Evolutionary conservation across 345 rosid genomes (phyloP).

Genomic region (Eucalyptus regnans): DNA sequence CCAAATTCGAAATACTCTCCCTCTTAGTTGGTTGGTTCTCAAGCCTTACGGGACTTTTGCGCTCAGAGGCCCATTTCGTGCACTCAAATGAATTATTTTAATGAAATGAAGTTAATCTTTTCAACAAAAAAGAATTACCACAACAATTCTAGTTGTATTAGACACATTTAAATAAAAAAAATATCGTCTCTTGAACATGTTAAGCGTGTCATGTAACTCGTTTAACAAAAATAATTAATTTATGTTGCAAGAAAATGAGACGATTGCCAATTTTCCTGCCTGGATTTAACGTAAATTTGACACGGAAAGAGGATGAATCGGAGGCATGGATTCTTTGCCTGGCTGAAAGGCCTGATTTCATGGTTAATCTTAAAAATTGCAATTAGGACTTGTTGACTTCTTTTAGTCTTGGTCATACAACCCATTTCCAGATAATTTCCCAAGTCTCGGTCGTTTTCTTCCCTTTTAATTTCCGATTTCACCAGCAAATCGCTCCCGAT

Average conservation of each 20-base stretch:
- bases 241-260: background rate
- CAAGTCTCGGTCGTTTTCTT: background rate
- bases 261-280: background rate
- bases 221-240: background rate
- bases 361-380: background rate
- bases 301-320: background rate
- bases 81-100: background rate
- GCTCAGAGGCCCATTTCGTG: background rate
- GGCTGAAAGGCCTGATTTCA: background rate
- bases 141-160: fast-evolving
- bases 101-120: background rate
- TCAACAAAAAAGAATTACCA: background rate
- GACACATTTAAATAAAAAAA: background rate
- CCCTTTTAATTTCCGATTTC: background rate
- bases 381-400: background rate
- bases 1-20: background rate
- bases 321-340: background rate
- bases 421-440: background rate
- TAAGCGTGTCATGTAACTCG: background rate
- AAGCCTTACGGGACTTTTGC: background rate
- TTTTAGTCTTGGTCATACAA: background rate
- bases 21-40: background rate
- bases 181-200: background rate
- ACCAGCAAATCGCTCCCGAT: background rate
- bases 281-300: background rate